A percentile compares a stretch with the other conserved stretches of the same genome.
phyloP scores from a whole-genome alignment of 2,329 filamentous ascomycete genomes.

The Acephala macrosclerotiorum region DNA sequence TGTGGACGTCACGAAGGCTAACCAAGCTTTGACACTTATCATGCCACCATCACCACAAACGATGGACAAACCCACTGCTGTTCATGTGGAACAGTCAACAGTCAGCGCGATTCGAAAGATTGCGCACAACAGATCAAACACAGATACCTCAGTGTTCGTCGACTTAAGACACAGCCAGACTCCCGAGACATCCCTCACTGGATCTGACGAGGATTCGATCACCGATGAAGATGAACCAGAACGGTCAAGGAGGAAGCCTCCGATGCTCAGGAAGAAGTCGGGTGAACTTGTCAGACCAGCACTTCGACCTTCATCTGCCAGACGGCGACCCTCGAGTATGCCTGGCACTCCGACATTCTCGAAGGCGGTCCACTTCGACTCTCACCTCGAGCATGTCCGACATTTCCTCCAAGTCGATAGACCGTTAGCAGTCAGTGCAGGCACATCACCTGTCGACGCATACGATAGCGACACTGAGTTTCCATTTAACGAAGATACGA shows the following conservation, averaged over 20 bases:
- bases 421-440: constrained; percentile 93
- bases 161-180: constrained; percentile 43
- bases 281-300: constrained; percentile 95
- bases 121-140: constrained; percentile 42
- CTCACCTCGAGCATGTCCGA: constrained; percentile 92
- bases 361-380: constrained; percentile 98
- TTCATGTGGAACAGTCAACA: constrained; percentile 30
- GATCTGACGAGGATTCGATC: constrained; percentile 64
- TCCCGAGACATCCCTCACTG: constrained; percentile 58
- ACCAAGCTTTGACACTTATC: constrained; percentile 42
- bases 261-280: constrained; percentile 97
- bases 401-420: constrained; percentile 95
- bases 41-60: constrained; percentile 45
- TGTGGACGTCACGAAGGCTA: constrained; percentile 36
- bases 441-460: constrained; percentile 87
- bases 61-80: constrained; percentile 37
- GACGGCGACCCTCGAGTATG: constrained; percentile 90
- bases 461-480: constrained; percentile 91
- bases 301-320: constrained; percentile 76
- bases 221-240: constrained; percentile 64
- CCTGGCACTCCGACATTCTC: constrained; percentile 94
- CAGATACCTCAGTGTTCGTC: constrained; percentile 58
- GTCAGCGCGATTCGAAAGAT: constrained; percentile 37
- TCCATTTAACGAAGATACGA: constrained; percentile 71
- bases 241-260: constrained; percentile 73